Conservation (phyloP, 495 filamentous ascomycete species). For the Xylaria curta region DNA sequence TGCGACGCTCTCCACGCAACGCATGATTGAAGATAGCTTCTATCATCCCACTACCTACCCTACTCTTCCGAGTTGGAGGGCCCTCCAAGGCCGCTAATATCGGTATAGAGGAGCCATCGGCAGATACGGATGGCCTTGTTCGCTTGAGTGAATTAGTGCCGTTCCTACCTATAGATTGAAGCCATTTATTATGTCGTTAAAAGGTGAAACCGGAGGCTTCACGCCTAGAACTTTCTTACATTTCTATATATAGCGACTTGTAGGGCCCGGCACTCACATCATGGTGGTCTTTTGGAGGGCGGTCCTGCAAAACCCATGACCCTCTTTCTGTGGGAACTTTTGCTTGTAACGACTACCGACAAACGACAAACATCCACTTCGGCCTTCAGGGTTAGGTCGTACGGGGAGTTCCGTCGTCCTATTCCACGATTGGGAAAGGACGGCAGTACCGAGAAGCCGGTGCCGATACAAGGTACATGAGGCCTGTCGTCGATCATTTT, state of each 20-base stretch:
- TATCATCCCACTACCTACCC: neutral
- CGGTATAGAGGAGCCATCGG: neutral
- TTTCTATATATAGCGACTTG: conserved; percentile 22
- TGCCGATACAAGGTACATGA: conserved; percentile 22
- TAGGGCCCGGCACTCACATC: neutral
- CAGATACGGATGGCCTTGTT: neutral
- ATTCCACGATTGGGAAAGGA: neutral
- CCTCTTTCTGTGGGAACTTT: neutral
- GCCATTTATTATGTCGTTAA: neutral
- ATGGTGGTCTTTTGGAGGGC: neutral
- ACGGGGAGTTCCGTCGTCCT: neutral
- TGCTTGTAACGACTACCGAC: neutral
- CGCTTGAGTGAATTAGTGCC: neutral
- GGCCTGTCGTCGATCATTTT: conserved; percentile 15
- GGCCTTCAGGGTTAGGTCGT: neutral
- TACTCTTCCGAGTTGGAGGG: neutral
- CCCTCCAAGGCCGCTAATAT: neutral
- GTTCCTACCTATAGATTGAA: conserved; percentile 10
- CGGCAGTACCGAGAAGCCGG: conserved; percentile 7
- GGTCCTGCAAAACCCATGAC: neutral
- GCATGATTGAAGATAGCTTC: neutral
- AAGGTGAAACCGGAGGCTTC: conserved; percentile 25
- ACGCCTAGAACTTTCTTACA: conserved; percentile 6
- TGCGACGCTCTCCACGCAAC: neutral
- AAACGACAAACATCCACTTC: neutral